phyloP scores from a whole-genome alignment of 306 rosid genomes.

The Prunus fruticosa region DNA sequence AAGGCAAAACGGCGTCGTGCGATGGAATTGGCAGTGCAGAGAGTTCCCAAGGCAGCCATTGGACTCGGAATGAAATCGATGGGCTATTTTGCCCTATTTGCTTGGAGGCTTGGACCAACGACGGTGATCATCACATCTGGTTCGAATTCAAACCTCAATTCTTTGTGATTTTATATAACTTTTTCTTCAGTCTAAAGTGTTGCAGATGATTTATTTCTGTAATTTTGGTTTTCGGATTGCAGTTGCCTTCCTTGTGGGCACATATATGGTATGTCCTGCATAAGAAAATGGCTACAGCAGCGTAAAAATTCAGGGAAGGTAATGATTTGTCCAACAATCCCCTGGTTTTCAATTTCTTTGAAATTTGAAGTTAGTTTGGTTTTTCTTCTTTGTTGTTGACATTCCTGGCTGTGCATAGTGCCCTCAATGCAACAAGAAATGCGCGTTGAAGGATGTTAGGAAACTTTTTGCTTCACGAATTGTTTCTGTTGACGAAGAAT shows the following conservation, averaged over 20 bases:
- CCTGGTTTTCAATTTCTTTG: not conserved
- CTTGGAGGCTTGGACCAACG: constrained; percentile 74
- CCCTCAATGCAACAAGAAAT: constrained; percentile 77
- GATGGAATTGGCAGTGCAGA: constrained; percentile 11
- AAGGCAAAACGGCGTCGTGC: constrained; percentile 41
- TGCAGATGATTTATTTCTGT: not conserved
- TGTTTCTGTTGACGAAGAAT: constrained; percentile 62
- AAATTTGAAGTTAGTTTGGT: not conserved
- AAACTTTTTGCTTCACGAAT: constrained; percentile 67
- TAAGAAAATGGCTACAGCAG: constrained; percentile 69
- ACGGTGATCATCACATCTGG: constrained; percentile 64
- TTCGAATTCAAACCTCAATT: not conserved
- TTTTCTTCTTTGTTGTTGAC: not conserved
- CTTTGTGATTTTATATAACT: not conserved
- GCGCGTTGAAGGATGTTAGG: constrained; percentile 65
- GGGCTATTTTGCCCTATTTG: constrained; percentile 83
- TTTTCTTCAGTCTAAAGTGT: not conserved
- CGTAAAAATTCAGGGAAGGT: constrained; percentile 62
- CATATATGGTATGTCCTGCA: constrained; percentile 83
- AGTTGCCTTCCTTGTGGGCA: constrained; percentile 98
- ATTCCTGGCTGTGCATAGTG: constrained; percentile 44
- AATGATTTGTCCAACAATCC: not conserved
- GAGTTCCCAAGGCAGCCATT: constrained; percentile 50
- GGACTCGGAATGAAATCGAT: constrained; percentile 49
- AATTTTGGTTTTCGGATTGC: constrained; percentile 23